Base-by-base conservation (phyloP, 768 basidiomycete species). In the Dacryopinax spathularia region DNA sequence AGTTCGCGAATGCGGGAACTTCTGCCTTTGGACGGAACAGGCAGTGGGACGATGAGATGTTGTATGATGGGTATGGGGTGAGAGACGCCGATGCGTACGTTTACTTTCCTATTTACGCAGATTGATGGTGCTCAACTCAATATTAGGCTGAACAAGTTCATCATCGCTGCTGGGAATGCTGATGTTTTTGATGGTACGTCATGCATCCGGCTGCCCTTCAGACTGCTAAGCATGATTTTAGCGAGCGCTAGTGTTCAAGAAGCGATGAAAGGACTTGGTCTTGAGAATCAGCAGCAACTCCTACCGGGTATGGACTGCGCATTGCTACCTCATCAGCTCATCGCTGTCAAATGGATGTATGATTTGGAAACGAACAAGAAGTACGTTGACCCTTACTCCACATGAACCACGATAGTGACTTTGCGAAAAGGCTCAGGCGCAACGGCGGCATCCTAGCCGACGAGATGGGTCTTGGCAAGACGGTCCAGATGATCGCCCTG, bases 281-380 rank as follows among this genome's bases (percentile, higher is more conserved):
- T 90, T 34, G 68, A 72, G n/a, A 70, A 66, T 34, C 74, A 83
- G 61, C 75, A 78, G 36, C 75, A 82, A 31, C 70, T 76, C 25
- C 64, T 88, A 1, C 82, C 82, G 0, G 83, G 82, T 3, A 82
- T 89, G 79, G 76, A 75, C 16, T 76, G 87, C 27, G 71, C 79
- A 0, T 73, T 88, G 34, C 83, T 88, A 83, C 79, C 87, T 10
- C 87, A 88, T 71, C 84, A 88, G 68, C 75, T 79, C 18, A 81
- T 89, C 60, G 77, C 76, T 0, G 73, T 75, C 25, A 68, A 72
- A 1, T 87, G 84, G 82, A 84, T 86, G 83, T 62, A 82, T 1
- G 77, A 81, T 31, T 78, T 79, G 65, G 76, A 84, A 72, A 74
- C 64, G 61, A 68, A 71, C 25, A 73, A 73, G 43, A 39, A 67